Conservation (phyloP, 345 rosid species). For the Chamaenerion angustifolium region DNA sequence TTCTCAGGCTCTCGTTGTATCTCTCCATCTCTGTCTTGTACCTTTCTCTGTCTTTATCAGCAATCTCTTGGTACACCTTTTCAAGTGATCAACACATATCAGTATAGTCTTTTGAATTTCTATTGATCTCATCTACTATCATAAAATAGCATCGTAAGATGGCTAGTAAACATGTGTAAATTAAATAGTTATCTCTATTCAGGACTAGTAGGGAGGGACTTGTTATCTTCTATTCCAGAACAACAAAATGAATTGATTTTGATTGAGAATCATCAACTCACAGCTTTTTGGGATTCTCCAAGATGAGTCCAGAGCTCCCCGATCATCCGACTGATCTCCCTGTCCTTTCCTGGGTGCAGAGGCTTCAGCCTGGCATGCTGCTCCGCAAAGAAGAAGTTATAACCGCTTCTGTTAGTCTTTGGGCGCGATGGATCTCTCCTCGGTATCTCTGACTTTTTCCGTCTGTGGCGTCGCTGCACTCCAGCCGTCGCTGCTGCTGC, state of each 20-base stretch:
- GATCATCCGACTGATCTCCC: slow-evolving; percentile 87
- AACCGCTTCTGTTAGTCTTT: slow-evolving; percentile 84
- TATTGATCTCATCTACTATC: not conserved
- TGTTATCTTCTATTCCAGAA: too few relatives aligned
- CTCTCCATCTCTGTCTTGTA: slow-evolving; percentile 78
- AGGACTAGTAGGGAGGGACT: too few relatives aligned
- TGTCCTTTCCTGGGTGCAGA: slow-evolving; percentile 84
- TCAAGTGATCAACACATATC: slow-evolving; percentile 2
- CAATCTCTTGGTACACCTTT: slow-evolving; percentile 75
- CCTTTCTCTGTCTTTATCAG: slow-evolving; percentile 74
- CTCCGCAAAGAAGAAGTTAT: slow-evolving; percentile 91
- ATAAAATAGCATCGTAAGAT: too few relatives aligned
- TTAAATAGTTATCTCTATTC: too few relatives aligned
- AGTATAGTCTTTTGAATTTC: not conserved
- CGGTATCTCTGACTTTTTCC: slow-evolving; percentile 80
- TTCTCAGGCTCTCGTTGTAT: slow-evolving; percentile 56
- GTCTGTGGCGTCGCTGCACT: slow-evolving; percentile 57
- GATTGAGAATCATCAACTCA: slow-evolving; percentile 12
- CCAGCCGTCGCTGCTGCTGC: slow-evolving; percentile 18
- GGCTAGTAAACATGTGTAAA: too few relatives aligned
- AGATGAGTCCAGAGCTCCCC: slow-evolving; percentile 89
- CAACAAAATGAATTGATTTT: too few relatives aligned
- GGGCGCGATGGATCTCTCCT: slow-evolving; percentile 95
- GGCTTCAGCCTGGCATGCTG: slow-evolving; percentile 90
- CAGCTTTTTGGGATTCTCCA: slow-evolving; percentile 44